Conservation (phyloP, 106 monocot species). For the Dioscorea zingiberensis region DNA sequence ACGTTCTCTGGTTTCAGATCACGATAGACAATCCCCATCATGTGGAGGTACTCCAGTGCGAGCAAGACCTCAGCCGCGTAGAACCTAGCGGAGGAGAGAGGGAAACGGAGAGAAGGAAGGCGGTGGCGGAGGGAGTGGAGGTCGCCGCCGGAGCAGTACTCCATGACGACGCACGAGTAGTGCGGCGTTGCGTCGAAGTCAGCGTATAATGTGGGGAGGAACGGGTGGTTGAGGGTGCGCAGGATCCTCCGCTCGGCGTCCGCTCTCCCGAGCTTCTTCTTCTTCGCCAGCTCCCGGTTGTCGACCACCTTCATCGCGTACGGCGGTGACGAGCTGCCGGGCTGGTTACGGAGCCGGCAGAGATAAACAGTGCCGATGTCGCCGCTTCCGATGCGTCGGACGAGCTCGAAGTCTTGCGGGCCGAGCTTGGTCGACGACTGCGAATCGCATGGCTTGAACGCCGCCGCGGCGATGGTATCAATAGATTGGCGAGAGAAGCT, state of each 20-base stretch:
- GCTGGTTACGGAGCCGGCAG: conserved; percentile 42
- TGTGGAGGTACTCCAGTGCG: conserved; percentile 91
- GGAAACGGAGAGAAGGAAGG: conserved; percentile 62
- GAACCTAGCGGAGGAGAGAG: conserved; percentile 49
- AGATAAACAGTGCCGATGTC: conserved; percentile 85
- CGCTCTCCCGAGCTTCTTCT: conserved; percentile 71
- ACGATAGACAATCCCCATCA: conserved; percentile 87
- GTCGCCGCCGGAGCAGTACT: conserved; percentile 89
- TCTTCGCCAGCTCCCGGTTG: conserved; percentile 47
- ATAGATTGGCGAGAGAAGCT: no score
- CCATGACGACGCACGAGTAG: conserved; percentile 76
- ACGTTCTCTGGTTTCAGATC: conserved; percentile 97
- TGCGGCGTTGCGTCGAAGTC: conserved; percentile 68
- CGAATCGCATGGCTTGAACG: no score
- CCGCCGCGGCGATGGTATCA: no score
- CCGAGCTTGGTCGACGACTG: no score
- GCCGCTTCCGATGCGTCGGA: conserved; percentile 65
- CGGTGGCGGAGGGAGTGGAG: conserved; percentile 81
- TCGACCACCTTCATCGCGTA: conserved; percentile 96
- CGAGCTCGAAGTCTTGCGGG: conserved; percentile 58
- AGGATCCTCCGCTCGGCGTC: conserved; percentile 68
- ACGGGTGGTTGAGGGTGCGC: conserved; percentile 66
- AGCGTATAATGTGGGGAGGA: conserved; percentile 69
- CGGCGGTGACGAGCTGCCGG: background rate
- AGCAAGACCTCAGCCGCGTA: conserved; percentile 86